phyloP scores from a whole-genome alignment of 2,329 filamentous ascomycete genomes.

The Beauveria medogensis region DNA sequence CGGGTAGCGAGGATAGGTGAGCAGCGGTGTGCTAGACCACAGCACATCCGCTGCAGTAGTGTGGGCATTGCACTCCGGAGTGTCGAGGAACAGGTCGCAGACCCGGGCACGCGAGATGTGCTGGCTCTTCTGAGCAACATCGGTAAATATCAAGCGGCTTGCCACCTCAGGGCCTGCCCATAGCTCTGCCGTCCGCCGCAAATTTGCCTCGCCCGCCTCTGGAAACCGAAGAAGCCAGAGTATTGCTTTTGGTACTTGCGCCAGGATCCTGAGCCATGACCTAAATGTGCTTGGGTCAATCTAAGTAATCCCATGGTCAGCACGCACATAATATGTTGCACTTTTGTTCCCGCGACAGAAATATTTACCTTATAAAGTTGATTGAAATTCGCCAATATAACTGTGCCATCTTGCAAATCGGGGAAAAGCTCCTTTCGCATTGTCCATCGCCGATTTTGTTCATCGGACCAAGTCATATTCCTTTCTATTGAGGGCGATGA shows the following conservation, averaged over 20 bases:
- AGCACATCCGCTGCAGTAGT: slow-evolving; percentile 94
- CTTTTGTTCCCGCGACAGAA: background rate
- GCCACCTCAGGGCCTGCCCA: slow-evolving; percentile 87
- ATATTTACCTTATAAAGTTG: slow-evolving; percentile 83
- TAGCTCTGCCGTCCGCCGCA: slow-evolving; percentile 66
- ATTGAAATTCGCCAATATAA: slow-evolving; percentile 97
- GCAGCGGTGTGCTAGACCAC: slow-evolving; percentile 88
- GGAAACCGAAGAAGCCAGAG: slow-evolving; percentile 97
- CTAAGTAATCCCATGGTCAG: slow-evolving; percentile 26
- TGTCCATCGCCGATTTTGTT: slow-evolving; percentile 73
- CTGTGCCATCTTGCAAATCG: slow-evolving; percentile 65
- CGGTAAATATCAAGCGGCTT: slow-evolving; percentile 83
- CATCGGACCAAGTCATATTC: slow-evolving; percentile 70
- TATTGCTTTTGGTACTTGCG: slow-evolving; percentile 75
- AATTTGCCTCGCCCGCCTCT: slow-evolving; percentile 80
- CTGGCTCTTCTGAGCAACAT: slow-evolving; percentile 89
- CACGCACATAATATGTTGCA: background rate
- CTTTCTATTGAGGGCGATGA: slow-evolving; percentile 68
- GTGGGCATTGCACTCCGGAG: slow-evolving; percentile 95
- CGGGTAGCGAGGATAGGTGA: slow-evolving; percentile 83
- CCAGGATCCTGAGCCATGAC: slow-evolving; percentile 86
- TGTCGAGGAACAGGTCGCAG: slow-evolving; percentile 93
- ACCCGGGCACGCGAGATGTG: slow-evolving; percentile 89
- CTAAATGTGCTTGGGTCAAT: slow-evolving; percentile 97
- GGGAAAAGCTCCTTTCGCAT: slow-evolving; percentile 95